Evolutionary conservation across 2,329 filamentous ascomycete species (phyloP).

Genomic region (Trichoderma sp.): DNA sequence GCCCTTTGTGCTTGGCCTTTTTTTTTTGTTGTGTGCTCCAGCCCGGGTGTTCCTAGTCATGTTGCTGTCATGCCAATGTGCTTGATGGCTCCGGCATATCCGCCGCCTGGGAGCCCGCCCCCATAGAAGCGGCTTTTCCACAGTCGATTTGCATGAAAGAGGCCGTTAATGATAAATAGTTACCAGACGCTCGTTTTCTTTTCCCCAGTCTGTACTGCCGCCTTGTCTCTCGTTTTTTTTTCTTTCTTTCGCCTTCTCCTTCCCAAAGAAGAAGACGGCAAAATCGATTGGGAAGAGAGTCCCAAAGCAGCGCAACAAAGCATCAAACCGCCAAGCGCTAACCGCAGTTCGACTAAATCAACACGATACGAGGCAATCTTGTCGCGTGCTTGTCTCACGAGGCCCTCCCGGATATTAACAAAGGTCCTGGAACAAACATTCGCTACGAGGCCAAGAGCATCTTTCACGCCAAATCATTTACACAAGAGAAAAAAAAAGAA

Average conservation of each 20-base stretch:
- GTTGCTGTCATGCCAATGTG: slow-evolving; percentile 26
- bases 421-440: background rate
- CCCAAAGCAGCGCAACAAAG: background rate
- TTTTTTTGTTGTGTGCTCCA: slow-evolving; percentile 3
- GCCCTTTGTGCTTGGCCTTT: slow-evolving; percentile 21
- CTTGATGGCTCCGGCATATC: slow-evolving; percentile 24
- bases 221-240: background rate
- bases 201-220: background rate
- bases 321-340: background rate
- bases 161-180: slow-evolving; percentile 23
- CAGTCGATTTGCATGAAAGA: background rate
- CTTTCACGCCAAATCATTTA: background rate
- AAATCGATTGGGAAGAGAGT: background rate
- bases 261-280: background rate
- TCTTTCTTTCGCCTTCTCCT: background rate
- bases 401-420: background rate
- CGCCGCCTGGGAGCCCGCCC: slow-evolving; percentile 1
- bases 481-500: background rate
- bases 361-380: slow-evolving; percentile 18
- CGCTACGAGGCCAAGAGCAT: slow-evolving; percentile 7
- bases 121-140: slow-evolving; percentile 6
- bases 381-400: slow-evolving; percentile 23
- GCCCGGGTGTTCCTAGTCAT: slow-evolving; percentile 20
- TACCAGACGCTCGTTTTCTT: background rate
- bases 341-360: slow-evolving; percentile 3